Base-by-base conservation (phyloP, 2,329 filamentous ascomycete species). In the Fusarium anthophilum region DNA sequence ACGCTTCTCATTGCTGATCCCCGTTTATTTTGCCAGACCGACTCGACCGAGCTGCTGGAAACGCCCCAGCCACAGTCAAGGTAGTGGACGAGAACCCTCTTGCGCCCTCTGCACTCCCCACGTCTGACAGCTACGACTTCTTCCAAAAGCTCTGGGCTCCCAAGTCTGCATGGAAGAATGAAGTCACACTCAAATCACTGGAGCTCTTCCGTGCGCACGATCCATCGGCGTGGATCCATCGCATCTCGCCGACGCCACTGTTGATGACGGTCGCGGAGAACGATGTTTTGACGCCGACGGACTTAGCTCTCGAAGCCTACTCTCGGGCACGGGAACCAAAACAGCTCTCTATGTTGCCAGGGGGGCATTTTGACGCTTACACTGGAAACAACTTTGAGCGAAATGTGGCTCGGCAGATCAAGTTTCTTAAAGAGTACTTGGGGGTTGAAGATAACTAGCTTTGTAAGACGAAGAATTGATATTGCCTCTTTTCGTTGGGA, bases 61-160 rank as follows among this genome's bases (percentile, higher is more conserved):
- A 47, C 18, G 26, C 18, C 8, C 26, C 44, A 0, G 18, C 2
- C 13, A 22, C 13, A 0, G 18, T 47, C 26, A 47, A 47, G 9
- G 44, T 47, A 9, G 44, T 47, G 14, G 24, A 47, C 6, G 44
- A 47, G 1, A 47, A 47, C 8, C 44, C 44, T 11, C 6, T 22
- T 0, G 44, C 44, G 0, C 18, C 24, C 8, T 47, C 26, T 28
- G 44, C 24, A 4, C 44, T 47, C 18, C 44, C 44, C 18, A 47
- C 26, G 5, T 26, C 44, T 14, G 44, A 47, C 20, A 47, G 44
- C 18, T 47, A 47, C 4, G 44, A 47, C 44, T 47, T 47, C 18
- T 28, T 47, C 8, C 26, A 28, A 0, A 47, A 47, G 4, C 44
- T 47, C 24, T 47, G 44, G 44, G 44, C 44, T 22, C 44, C n/a